Conservation (phyloP, 106 monocot genomes). For the Cymbidium sinense region DNA sequence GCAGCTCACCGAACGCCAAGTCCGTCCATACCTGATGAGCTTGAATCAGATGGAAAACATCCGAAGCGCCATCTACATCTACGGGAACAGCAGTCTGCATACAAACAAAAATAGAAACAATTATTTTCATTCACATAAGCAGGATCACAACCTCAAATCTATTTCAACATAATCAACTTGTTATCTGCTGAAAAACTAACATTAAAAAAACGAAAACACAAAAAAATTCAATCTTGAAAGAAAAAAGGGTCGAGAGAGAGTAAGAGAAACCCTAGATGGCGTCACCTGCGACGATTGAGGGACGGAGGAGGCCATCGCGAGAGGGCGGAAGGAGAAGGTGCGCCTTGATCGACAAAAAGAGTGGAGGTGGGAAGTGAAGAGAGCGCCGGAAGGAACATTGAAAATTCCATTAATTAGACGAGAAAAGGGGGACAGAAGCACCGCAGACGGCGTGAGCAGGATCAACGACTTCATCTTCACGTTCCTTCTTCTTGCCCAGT, state of each 20-base stretch:
- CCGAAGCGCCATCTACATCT: conserved; percentile 11
- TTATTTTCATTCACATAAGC: neutral
- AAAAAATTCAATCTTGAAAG: neutral
- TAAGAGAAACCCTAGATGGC: neutral
- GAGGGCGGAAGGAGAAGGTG: conserved; percentile 7
- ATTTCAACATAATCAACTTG: conserved; percentile 1
- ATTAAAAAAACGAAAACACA: neutral
- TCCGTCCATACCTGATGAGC: conserved; percentile 37
- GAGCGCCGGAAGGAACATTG: neutral
- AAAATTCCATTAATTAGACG: neutral
- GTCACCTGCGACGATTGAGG: conserved; percentile 29
- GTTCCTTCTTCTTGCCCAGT: neutral
- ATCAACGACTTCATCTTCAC: conserved; percentile 1
- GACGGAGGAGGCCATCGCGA: conserved; percentile 34
- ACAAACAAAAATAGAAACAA: neutral
- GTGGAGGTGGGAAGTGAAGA: neutral
- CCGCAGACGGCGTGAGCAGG: neutral
- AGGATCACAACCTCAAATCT: neutral
- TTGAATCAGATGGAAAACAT: conserved; percentile 32
- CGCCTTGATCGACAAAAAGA: neutral
- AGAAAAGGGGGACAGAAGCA: neutral
- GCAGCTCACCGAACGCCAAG: neutral
- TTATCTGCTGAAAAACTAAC: neutral
- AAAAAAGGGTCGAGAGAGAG: neutral
- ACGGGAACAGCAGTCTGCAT: conserved; percentile 19